These are phyloP conservation scores for Crithidia expoeki DNA, from an alignment of 208 protist species.

Conservation along the genomic window DNA sequence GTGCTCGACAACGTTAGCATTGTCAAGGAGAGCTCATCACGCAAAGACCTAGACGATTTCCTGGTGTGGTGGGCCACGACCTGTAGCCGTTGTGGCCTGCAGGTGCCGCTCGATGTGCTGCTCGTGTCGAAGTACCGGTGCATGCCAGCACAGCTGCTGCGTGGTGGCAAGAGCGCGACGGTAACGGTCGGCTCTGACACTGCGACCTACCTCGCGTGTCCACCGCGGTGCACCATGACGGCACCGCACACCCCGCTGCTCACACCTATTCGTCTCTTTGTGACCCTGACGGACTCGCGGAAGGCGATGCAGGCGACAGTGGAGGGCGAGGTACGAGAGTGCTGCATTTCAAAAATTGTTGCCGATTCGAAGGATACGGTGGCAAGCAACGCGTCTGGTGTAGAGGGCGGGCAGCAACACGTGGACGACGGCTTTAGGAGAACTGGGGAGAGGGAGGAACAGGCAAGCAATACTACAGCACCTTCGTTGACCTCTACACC, in stretches of 20 bases:
- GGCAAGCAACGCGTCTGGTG: too few relatives aligned
- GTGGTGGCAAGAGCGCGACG: constrained; percentile 21
- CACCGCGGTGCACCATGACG: constrained; percentile 15
- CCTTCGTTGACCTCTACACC: neutral
- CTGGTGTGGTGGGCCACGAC: constrained; percentile 71
- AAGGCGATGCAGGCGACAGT: constrained; percentile 36
- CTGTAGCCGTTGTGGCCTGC: constrained; percentile 44
- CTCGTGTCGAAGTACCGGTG: constrained; percentile 38
- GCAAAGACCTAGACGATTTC: constrained; percentile 65
- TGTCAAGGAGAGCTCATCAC: constrained; percentile 52
- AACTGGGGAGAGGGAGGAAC: too few relatives aligned
- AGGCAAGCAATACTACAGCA: neutral
- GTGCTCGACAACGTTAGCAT: constrained; percentile 38
- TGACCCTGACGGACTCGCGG: constrained; percentile 31
- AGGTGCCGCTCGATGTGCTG: constrained; percentile 54
- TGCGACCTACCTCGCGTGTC: constrained; percentile 15
- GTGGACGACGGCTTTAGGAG: too few relatives aligned
- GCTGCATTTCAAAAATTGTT: too few relatives aligned
- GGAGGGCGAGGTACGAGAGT: constrained; percentile 20
- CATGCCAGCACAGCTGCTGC: constrained; percentile 35
- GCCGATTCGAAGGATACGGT: neutral
- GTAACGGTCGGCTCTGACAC: constrained; percentile 26
- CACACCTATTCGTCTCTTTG: constrained; percentile 45
- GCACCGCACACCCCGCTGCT: constrained; percentile 32
- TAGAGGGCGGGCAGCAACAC: too few relatives aligned